Evolutionary conservation across 495 filamentous ascomycete species (phyloP), one percentile per base, ranked within the genome.

Genomic region (Aspergillus wentii): DNA sequence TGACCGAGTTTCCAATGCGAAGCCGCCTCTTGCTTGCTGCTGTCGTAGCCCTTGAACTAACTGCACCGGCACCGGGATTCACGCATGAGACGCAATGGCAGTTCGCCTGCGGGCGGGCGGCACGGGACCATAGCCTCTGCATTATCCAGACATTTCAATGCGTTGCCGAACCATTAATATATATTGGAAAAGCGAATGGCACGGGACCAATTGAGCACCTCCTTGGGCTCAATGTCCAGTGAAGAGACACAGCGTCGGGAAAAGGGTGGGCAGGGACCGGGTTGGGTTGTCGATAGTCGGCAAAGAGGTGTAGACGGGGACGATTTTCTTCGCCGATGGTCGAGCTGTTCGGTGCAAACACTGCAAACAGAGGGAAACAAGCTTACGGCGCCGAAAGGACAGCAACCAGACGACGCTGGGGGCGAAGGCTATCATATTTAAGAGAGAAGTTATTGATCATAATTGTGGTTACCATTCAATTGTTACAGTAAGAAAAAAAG

Each of bases 121-220:
- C 72, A 57, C 80, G 81, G 62, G 80, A 83, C 79, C 79, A 85
- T 44, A 86, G 51, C 39, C 71, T 71, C 57, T 82, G 79, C 85
- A 90, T 89, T 62, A 56, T 68, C 59, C 42, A 39, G 46, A 31
- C 64, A 66, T 69, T 42, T 51, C 59, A 49, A 33, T 15, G 18
- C 34, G 11, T 4, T 11, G 11, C 8, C 10, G 18, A 25, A n/a
- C 23, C 30, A 10, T 28, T 11, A 19, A 33, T 40, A 14, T 23
- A 3, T 26, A 35, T 9, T 19, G 30, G 16, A 22, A 9, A 14
- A 9, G n/a, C 2, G 4, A 19, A 9, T 10, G 2, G n/a, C 3
- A 7, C 3, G 14, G 6, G 23, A 4, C 34, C 47, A 40, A 35
- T 41, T 37, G 34, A 23, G 6, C 3, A 32, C 19, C 16, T 22